A percentile compares a stretch with the other conserved stretches of the same genome.
These are phyloP conservation scores for Colletotrichum nymphaeae DNA, from an alignment of 2,329 filamentous ascomycete species.

Conservation along the genomic window DNA sequence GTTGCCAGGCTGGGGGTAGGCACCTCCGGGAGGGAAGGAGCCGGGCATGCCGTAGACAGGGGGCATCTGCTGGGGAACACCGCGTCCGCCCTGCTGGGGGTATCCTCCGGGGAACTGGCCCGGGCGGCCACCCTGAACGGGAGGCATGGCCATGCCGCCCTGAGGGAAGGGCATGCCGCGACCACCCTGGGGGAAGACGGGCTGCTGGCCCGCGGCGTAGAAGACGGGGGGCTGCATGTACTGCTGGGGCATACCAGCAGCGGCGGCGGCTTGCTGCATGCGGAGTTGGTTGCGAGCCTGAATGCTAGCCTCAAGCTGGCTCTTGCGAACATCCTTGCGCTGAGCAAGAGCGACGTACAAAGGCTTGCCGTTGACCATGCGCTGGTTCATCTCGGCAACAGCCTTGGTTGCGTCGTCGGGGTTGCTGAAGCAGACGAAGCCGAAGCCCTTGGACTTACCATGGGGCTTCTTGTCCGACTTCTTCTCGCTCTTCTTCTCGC, in stretches of 20 bases:
- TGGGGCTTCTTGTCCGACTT: constrained; percentile 72
- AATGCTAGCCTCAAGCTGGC: constrained; percentile 98
- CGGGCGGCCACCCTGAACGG: constrained; percentile 83
- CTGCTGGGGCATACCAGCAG: constrained; percentile 87
- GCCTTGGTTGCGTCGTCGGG: constrained; percentile 99
- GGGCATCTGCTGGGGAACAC: constrained; percentile 88
- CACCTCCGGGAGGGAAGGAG: constrained; percentile 80
- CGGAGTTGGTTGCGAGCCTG: constrained; percentile 98
- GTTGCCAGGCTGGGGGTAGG: constrained; percentile 80
- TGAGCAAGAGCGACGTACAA: constrained; percentile 98
- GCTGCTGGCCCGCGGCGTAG: constrained; percentile 86
- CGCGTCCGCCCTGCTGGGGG: constrained; percentile 88
- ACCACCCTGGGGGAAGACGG: constrained; percentile 73
- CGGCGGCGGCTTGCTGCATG: constrained; percentile 96
- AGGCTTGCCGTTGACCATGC: constrained; percentile 97
- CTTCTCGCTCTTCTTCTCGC: constrained; percentile 70
- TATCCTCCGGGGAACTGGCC: constrained; percentile 87
- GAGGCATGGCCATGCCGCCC: constrained; percentile 73
- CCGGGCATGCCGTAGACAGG: constrained; percentile 85
- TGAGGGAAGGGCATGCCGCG: constrained; percentile 77
- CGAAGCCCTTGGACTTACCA: constrained; percentile 99
- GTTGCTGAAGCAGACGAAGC: constrained; percentile 99
- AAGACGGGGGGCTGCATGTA: constrained; percentile 93
- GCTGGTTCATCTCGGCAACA: constrained; percentile 99
- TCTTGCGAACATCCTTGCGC: constrained; percentile 99